Base-by-base conservation (phyloP, 345 rosid species). In the Erucastrum elatum region DNA sequence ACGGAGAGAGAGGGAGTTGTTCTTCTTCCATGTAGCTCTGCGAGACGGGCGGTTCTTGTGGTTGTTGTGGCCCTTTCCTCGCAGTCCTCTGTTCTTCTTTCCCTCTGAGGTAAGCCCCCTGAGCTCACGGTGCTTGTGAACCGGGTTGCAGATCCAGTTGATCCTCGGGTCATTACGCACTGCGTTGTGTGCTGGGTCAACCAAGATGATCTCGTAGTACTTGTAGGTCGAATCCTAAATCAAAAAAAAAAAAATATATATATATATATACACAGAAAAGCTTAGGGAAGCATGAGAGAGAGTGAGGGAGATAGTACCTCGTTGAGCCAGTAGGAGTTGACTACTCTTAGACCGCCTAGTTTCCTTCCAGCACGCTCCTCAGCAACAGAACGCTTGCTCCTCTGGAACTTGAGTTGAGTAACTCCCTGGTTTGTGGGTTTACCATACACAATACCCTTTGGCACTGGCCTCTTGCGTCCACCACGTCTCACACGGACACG, bases 351-450 rank as follows among this genome's bases (percentile, higher is more conserved):
- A 37, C 91, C 94, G 39, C 90, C 91, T 60, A 91, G 79, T 64
- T 86, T 88, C 70, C 94, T 76, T 13, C 97, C 94, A 74, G 94
- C 97, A 60, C 97, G 88, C 71, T 91, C 94, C 87, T 91, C 97
- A 0, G 94, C 94, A 63, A 91, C 93, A 10, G 91, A 91, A 27
- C 97, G 77, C 85, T 91, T 91, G 83, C 97, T 90, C 0, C 94
- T 80, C 82, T 90, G 94, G 74, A 91, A 91, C 72, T 91, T 91
- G 83, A 91, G 87, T 34, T 90, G 94, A 5, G 97, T 91, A 7
- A 91, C 93, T 76, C 97, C 94, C 90, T 91, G 94, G 71, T 91
- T 91, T 2, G 94, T 91, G 29, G 97, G 94, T 72, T 91, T 91
- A 31, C 97, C 97, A 62, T 91, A 91, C 8, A 91, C 97, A 56